Base-by-base conservation (phyloP, 2,329 filamentous ascomycete genomes). In the Fusarium pseudocircinatum region DNA sequence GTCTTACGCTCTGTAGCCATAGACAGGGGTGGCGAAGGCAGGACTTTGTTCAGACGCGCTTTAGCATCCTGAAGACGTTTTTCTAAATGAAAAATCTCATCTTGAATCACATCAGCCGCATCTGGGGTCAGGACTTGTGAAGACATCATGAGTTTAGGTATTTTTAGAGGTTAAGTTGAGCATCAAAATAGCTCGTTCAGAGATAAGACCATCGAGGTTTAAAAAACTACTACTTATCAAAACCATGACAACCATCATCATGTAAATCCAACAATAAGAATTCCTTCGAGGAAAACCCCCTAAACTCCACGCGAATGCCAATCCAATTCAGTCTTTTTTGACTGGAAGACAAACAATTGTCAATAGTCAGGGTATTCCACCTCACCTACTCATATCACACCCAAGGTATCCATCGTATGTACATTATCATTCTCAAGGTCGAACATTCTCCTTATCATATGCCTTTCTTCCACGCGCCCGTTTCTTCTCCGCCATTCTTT, bases 41-140 rank as follows among this genome's bases (percentile, higher is more conserved):
- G 78, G 52, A 54, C 46, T 69, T 79, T 74, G 36, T 78, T 83
- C 66, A 91, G 82, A 59, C 84, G 86, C 30, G 79, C 78, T 78
- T 83, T 85, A 49, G 85, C 85, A 24, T 79, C 80, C 16, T 80
- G 83, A 57, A 92, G 84, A 53, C 84, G 85, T 40, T 79, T 79
- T 79, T 93, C 89, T 16, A 93, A 83, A 26, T 87, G 84, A 13
- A 82, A 82, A 70, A 93, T 89, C 79, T 93, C 90, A 79, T 87
- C 79, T 67, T 85, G 81, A n/a, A 83, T 73, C 34, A 83, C 78
- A 18, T 73, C 72, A 7, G 79, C 75, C 37, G 80, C 69, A 36
- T 72, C 73, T 13, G 63, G 67, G 60, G 49, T 34, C 34, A 69
- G 40, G 18, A 70, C 62, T 40, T 69, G 60, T 28, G 77, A 70